Conservation (phyloP, 805 yeast species). For the Hanseniaspora pseudoguilliermondii region DNA sequence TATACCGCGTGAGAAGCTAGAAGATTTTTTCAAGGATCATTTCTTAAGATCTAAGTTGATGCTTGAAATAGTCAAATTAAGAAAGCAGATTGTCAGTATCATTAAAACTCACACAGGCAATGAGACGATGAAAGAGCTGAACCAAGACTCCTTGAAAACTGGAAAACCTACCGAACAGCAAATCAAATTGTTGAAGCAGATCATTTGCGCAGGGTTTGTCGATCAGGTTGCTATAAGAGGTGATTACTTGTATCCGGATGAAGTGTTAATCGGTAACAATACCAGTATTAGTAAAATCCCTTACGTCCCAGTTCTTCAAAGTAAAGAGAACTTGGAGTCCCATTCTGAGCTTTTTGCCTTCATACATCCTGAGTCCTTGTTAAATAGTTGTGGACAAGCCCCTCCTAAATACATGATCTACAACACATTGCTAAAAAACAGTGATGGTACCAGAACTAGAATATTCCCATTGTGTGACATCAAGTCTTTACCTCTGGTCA, state of each 20-base stretch:
- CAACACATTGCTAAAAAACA: constrained; percentile 48
- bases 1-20: constrained; percentile 38
- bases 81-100: constrained; percentile 66
- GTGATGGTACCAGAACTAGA: constrained; percentile 38
- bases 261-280: constrained; percentile 45
- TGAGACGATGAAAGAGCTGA: constrained; percentile 44
- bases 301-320: constrained; percentile 42
- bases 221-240: constrained; percentile 84
- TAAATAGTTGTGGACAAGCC: constrained; percentile 45
- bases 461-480: constrained; percentile 69
- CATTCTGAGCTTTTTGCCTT: constrained; percentile 47
- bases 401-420: constrained; percentile 76
- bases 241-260: constrained; percentile 52
- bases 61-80: constrained; percentile 71
- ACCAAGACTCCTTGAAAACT: constrained; percentile 37
- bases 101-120: constrained; percentile 53
- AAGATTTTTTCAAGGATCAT: constrained; percentile 41
- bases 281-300: constrained; percentile 50
- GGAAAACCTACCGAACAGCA: constrained; percentile 59
- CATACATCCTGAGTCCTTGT: constrained; percentile 66
- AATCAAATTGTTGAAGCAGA: constrained; percentile 70
- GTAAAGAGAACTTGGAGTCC: constrained; percentile 26
- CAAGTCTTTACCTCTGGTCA: constrained; percentile 60
- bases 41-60: constrained; percentile 67
- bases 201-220: constrained; percentile 81